phyloP scores from a whole-genome alignment of 176 grass and related monocot species.

The Cenchrus fungigraminus region DNA sequence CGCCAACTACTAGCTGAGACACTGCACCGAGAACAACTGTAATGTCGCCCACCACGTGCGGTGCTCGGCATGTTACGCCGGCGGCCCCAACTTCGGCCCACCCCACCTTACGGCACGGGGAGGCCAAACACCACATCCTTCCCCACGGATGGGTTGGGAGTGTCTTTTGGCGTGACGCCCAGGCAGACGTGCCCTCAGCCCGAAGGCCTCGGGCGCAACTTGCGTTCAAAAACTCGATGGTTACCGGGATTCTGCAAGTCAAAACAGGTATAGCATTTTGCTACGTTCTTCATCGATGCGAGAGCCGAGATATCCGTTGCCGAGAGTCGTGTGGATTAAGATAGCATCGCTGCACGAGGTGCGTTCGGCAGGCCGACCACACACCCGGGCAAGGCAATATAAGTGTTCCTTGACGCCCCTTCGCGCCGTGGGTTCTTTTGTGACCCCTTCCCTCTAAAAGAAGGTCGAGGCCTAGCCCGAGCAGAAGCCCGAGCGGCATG shows the following conservation, averaged over 20 bases:
- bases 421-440: no score
- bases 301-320: constrained; percentile 72
- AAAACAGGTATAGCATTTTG: constrained; percentile 74
- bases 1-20: no score
- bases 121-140: background rate
- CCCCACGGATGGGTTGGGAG: background rate
- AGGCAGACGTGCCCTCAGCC: constrained; percentile 45
- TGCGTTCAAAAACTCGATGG: constrained; percentile 83
- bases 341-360: background rate
- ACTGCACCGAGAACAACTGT: no score
- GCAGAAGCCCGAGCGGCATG: no score
- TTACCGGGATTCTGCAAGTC: constrained; percentile 77
- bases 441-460: no score
- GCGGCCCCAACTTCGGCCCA: no score
- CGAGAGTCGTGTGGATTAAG: constrained; percentile 38
- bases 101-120: no score
- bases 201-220: constrained; percentile 68
- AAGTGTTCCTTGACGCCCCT: constrained; percentile 1
- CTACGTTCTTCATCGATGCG: constrained; percentile 66
- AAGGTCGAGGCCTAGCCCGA: no score
- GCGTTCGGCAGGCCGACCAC: background rate
- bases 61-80: no score
- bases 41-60: no score
- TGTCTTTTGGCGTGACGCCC: constrained; percentile 20
- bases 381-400: background rate